phyloP scores from a whole-genome alignment of 2,329 filamentous ascomycete genomes.

The Clarireedia monteithiana region DNA sequence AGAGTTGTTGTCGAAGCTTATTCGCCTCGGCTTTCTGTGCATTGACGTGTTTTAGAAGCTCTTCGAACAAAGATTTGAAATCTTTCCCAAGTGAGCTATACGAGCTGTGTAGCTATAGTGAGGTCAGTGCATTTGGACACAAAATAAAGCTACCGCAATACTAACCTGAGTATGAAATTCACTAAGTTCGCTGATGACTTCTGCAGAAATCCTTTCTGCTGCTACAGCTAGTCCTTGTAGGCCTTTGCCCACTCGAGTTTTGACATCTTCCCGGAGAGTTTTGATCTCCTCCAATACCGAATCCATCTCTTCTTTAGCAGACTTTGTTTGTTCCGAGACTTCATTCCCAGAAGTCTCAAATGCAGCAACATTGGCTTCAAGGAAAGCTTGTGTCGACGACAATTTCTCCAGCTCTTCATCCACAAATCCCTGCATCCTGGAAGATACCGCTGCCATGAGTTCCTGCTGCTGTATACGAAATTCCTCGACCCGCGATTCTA shows the following conservation, averaged over 20 bases:
- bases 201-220: slow-evolving; percentile 80
- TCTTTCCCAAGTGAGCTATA: slow-evolving; percentile 79
- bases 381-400: slow-evolving; percentile 58
- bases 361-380: slow-evolving; percentile 59
- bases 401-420: slow-evolving; percentile 65
- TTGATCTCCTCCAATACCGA: slow-evolving; percentile 88
- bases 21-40: slow-evolving; percentile 73
- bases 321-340: slow-evolving; percentile 58
- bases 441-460: slow-evolving; percentile 59
- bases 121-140: slow-evolving; percentile 17
- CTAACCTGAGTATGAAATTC: slow-evolving; percentile 66
- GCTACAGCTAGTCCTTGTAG: slow-evolving; percentile 75
- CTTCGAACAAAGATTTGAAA: slow-evolving; percentile 79
- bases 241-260: slow-evolving; percentile 75
- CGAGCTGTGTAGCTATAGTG: slow-evolving; percentile 65
- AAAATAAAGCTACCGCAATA: not conserved
- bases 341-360: slow-evolving; percentile 63
- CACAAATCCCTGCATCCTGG: slow-evolving; percentile 71
- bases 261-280: slow-evolving; percentile 79
- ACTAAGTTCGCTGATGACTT: slow-evolving; percentile 78
- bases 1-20: slow-evolving; percentile 62
- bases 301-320: slow-evolving; percentile 80
- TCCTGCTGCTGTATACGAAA: slow-evolving; percentile 67
- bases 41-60: slow-evolving; percentile 65
- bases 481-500: slow-evolving; percentile 66